Conservation (phyloP, 2,329 filamentous ascomycete genomes). For the Madurella fahalii region DNA sequence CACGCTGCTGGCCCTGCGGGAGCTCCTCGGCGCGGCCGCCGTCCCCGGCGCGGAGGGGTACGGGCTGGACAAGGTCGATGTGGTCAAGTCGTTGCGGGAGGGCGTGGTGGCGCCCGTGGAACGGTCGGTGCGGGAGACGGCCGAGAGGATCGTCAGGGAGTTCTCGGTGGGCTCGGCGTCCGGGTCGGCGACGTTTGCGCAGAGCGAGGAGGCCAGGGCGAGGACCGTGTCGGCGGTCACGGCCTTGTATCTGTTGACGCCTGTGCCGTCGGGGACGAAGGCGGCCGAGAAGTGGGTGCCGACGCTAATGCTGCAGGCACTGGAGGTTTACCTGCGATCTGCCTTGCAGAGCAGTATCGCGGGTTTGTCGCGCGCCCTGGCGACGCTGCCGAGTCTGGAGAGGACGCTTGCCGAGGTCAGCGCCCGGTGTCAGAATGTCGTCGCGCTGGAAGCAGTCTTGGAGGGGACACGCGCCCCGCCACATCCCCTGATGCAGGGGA, state of each 20-base stretch:
- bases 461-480: conserved; percentile 61
- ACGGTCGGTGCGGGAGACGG: conserved; percentile 64
- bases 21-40: conserved; percentile 61
- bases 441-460: conserved; percentile 79
- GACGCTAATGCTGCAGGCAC: conserved; percentile 65
- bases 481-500: conserved; percentile 59
- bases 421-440: conserved; percentile 81
- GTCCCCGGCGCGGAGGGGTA: conserved; percentile 69
- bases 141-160: conserved; percentile 76
- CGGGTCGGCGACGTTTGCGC: conserved; percentile 53
- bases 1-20: conserved; percentile 70
- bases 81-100: conserved; percentile 64
- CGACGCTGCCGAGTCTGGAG: conserved; percentile 76
- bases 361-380: conserved; percentile 68
- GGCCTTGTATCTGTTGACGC: conserved; percentile 78
- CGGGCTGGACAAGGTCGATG: conserved; percentile 69
- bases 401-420: conserved; percentile 77
- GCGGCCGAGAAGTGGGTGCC: conserved; percentile 59
- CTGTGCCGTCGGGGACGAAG: conserved; percentile 67
- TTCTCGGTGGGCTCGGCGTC: conserved; percentile 65
- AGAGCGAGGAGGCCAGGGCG: conserved; percentile 69
- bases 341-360: conserved; percentile 75
- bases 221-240: conserved; percentile 69
- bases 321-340: conserved; percentile 79
- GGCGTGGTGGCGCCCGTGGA: conserved; percentile 69